Evolutionary conservation across 2,329 filamentous ascomycete species (phyloP), one percentile per base, ranked within the genome.

Genomic region (Bipolaris victoriae): DNA sequence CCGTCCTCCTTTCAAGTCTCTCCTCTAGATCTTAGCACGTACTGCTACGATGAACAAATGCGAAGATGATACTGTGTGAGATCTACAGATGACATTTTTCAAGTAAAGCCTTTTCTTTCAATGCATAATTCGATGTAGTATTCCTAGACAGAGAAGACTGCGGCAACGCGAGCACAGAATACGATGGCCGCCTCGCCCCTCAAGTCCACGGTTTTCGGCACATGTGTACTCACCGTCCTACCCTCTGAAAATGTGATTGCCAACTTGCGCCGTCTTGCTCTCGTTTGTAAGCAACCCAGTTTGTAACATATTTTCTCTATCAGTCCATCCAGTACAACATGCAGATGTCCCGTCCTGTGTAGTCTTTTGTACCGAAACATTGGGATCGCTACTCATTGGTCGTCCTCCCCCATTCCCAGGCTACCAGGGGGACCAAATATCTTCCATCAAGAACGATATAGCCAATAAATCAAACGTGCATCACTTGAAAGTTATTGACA

Each of bases 361-460:
- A 13, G n/a, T n/a, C 18, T n/a, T 39, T 16, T n/a, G 16, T 16
- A 39, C 36, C 5, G 36, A 39, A 16, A 39, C 36, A 2, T n/a
- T 52, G 10, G 49, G 40, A n/a, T 52, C 40, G 20, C 39, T 52
- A 15, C 18, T 52, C 13, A 52, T 52, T 35, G 40, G 49, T 16
- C 39, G 49, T 24, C 49, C 29, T 33, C 49, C 39, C n/a, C 29
- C 39, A 22, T 52, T 35, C 31, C 29, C 39, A 37, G 39, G 26
- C 49, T 52, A 43, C 11, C 24, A 43, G 3, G 39, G 37, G 22
- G 49, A 52, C 11, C 49, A 52, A 7, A 33, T 52, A 31, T n/a
- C 26, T 26, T 43, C 40, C 22, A 44, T 44, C 24, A 40, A 26
- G 18, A 45, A 45, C 39, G 49, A 52, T 11, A n/a, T 52, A 16